Base-by-base conservation (phyloP, 441 rosid genomes). In the Pelargonium cotyledonis region DNA sequence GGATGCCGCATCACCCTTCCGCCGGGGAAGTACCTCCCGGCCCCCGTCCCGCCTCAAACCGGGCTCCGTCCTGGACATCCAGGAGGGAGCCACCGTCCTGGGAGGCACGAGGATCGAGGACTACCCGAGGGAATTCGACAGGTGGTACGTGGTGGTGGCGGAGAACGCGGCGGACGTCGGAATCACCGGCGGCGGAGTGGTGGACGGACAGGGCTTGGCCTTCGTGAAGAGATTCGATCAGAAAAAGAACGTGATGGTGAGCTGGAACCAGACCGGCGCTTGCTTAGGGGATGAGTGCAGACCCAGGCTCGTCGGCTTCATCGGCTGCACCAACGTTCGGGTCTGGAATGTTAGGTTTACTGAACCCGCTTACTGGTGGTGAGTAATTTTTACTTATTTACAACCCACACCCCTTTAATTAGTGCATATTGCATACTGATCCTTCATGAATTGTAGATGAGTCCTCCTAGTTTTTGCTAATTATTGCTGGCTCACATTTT, bases 311-410 rank as follows among this genome's bases (percentile, higher is more conserved):
- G 16, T 49, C 16, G 57, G 57, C 18, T 49, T 49, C 57, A 49
- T 49, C 57, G 57, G 16, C 57, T 49, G 57, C 57, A 49, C 57
- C 57, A 49, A 49, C 65, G 90, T 87, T 47, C 69, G 70, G 3
- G 79, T 89, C 78, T 87, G 86, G 91, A 85, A 89, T 72, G 76
- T 89, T 61, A 78, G 66, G 9, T 67, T 93, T 10, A 84, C 65
- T 0, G 79, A 85, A 70, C 97, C 97, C 19, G 96, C 96, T 43
- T 93, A 90, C 71, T 91, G 97, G 96, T 90, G 98, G 98, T 93
- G 19, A 75, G 89, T 78, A 21, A 1, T 8, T 23, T 31, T 23
- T 1, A 2, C 15, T 6, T 0, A 23, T 9, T 0, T 10, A 12
- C 57, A 1, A 44, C 11, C 10, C 49, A 44, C 49, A 44, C 10